Evolutionary conservation across 805 yeast species (phyloP).

Genomic region (Zygosaccharomyces kombuchaensis): DNA sequence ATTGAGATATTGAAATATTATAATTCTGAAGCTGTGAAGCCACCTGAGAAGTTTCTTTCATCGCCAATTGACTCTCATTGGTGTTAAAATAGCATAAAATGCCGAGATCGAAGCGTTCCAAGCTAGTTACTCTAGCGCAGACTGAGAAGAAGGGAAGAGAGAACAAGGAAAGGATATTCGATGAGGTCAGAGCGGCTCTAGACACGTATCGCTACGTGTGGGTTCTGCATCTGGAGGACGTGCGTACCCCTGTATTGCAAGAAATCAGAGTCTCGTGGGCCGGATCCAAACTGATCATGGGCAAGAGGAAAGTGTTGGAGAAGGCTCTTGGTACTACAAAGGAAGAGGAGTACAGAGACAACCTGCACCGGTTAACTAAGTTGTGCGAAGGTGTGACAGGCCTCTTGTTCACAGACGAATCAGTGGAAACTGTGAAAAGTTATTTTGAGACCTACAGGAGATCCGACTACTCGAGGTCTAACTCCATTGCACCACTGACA

Average conservation of each 20-base stretch:
- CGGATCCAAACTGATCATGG: constrained; percentile 84
- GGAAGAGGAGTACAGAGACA: constrained; percentile 87
- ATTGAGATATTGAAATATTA: background rate
- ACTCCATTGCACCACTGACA: constrained; percentile 74
- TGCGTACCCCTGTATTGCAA: constrained; percentile 92
- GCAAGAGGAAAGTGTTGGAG: constrained; percentile 88
- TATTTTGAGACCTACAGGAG: constrained; percentile 76
- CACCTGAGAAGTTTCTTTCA: background rate
- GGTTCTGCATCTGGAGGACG: constrained; percentile 84
- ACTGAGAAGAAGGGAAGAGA: constrained; percentile 95
- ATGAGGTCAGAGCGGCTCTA: constrained; percentile 77
- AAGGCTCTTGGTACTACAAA: constrained; percentile 86
- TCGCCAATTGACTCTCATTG: background rate
- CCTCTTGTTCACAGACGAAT: constrained; percentile 82
- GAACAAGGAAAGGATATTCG: constrained; percentile 85
- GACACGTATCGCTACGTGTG: constrained; percentile 76
- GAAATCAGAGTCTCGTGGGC: constrained; percentile 90
- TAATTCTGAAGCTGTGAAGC: background rate
- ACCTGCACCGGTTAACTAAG: constrained; percentile 64
- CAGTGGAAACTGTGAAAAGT: constrained; percentile 81
- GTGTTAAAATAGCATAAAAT: constrained; percentile 39
- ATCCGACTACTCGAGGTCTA: constrained; percentile 87
- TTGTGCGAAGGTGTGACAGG: constrained; percentile 77
- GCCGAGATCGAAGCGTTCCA: constrained; percentile 98
- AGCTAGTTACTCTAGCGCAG: constrained; percentile 90